Evolutionary conservation across 1,284 basidiomycete species (phyloP).

Genomic region (Psilocybe mexicana): DNA sequence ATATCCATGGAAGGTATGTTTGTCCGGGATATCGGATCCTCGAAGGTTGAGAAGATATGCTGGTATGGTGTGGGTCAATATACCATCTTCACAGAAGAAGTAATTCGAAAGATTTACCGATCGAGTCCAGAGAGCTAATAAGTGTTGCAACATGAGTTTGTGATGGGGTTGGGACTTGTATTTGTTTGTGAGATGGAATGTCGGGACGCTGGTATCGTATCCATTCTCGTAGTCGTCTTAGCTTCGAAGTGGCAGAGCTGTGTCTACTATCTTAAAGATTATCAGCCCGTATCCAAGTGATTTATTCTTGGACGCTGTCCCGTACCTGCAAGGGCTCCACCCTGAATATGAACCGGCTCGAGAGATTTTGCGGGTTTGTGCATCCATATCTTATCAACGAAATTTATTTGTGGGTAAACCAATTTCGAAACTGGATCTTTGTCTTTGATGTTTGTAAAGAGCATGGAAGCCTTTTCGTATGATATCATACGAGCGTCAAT

Average conservation of each 20-base stretch:
- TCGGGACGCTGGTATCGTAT: slow-evolving; percentile 59
- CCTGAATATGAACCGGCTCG: slow-evolving; percentile 75
- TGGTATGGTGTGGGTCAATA: slow-evolving; percentile 20
- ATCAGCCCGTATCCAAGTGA: background rate
- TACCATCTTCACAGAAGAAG: background rate
- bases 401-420: no score
- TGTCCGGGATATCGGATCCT: slow-evolving; percentile 84
- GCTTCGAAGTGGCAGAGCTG: slow-evolving; percentile 48
- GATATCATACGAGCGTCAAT: slow-evolving; percentile 52
- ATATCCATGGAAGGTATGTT: slow-evolving; percentile 87
- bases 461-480: slow-evolving; percentile 46
- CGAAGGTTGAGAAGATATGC: slow-evolving; percentile 85
- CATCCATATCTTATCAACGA: background rate
- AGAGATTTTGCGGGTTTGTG: slow-evolving; percentile 61
- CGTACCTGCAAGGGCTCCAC: slow-evolving; percentile 71
- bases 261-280: slow-evolving; percentile 41
- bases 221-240: slow-evolving; percentile 62
- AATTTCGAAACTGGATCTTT: no score
- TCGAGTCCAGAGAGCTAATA: slow-evolving; percentile 59
- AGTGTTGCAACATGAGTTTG: slow-evolving; percentile 71
- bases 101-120: slow-evolving; percentile 47
- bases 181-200: slow-evolving; percentile 60
- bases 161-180: slow-evolving; percentile 51
- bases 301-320: background rate
- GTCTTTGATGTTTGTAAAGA: no score